These are phyloP conservation scores for Lepidium sativum DNA, from an alignment of 345 rosid genomes.

Conservation along the genomic window DNA sequence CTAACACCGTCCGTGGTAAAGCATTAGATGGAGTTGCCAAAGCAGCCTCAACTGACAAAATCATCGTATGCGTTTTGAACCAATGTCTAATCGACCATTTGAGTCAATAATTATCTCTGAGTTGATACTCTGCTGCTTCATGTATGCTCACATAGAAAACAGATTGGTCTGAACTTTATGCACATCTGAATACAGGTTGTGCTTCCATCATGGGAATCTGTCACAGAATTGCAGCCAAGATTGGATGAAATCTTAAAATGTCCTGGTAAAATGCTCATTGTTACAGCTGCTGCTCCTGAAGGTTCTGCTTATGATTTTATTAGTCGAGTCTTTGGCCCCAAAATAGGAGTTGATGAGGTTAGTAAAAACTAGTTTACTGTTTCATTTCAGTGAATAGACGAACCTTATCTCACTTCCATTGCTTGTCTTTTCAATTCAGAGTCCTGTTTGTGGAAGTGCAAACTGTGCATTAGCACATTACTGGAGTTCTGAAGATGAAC, in stretches of 20 bases:
- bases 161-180: too few relatives aligned
- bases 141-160: too few relatives aligned
- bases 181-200: slow-evolving; percentile 34
- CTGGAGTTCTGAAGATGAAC: slow-evolving; percentile 49
- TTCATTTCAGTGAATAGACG: neutral
- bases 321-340: neutral
- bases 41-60: slow-evolving; percentile 6
- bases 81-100: too few relatives aligned
- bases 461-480: slow-evolving; percentile 49
- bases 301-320: neutral
- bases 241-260: slow-evolving; percentile 41
- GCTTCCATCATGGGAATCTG: slow-evolving; percentile 51
- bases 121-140: too few relatives aligned
- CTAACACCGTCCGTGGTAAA: slow-evolving; percentile 16
- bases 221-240: slow-evolving; percentile 40
- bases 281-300: slow-evolving; percentile 42
- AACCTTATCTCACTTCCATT: neutral
- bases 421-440: slow-evolving; percentile 26
- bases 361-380: neutral
- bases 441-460: slow-evolving; percentile 47
- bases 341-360: neutral
- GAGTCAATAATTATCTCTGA: too few relatives aligned
- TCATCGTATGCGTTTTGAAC: neutral
- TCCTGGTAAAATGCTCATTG: slow-evolving; percentile 47
- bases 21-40: neutral